Evolutionary conservation across 192 early-diverging fungal species (phyloP), one percentile per base, ranked within the genome.

Genomic region (Borealophlyctis nickersoniae): DNA sequence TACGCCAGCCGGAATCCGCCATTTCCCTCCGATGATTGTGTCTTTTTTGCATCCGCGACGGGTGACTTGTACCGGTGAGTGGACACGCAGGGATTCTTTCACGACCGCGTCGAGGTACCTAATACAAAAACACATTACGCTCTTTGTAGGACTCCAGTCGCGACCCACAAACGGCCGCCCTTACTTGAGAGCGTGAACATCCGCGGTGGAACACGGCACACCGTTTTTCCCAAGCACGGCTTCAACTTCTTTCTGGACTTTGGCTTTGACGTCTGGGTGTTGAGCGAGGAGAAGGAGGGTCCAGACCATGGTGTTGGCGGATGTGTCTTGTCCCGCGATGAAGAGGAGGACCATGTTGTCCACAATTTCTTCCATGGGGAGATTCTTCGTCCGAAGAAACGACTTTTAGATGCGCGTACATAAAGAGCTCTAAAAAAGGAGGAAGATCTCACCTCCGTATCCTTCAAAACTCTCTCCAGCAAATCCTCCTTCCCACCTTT

Each of bases 271-370:
- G 4, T n/a, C 53, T 3, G 71, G 74, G 35, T 72, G 26, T n/a
- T 49, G 27, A 13, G 52, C 11, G 14, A 80, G 58, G 16, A 58
- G 50, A 9, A 71, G n/a, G 22, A 69, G 28, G 54, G 45, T 61
- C 58, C 49, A 74, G 19, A 65, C 58, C 24, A 80, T n/a, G 5
- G 74, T 50, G 35, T 80, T 80, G 49, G 73, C 71, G 22, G 78
- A 67, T 2, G 78, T 80, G 56, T 78, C 73, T 34, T 73, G 70
- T 5, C 74, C 74, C 3, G 77, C 77, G 23, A 79, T 19, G 54
- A 79, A 73, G 67, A 80, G 19, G 39, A 45, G 7, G 39, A 45
- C 9, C 9, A 45, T 7, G 7, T 45, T 19, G 19, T 45, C 39
- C 7, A 45, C 19, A 45, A 45, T 7, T 7, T 45, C 39, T 45